phyloP scores from a whole-genome alignment of 2,329 filamentous ascomycete species.

The Talaromyces sp. region DNA sequence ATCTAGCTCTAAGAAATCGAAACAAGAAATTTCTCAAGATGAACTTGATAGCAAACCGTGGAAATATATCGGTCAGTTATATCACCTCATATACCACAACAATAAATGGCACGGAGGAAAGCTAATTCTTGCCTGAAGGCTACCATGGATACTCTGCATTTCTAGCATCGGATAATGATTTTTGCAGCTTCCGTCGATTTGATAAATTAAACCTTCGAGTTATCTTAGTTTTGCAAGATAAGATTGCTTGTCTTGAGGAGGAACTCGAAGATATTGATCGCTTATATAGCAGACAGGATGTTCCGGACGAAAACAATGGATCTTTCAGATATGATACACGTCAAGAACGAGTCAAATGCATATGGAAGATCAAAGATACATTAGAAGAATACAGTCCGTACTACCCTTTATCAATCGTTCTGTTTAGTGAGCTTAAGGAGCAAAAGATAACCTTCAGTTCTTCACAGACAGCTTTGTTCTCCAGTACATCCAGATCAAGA shows the following conservation, averaged over 20 bases:
- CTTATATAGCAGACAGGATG: constrained; percentile 21
- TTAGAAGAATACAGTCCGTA: too few species aligned
- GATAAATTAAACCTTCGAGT: constrained; percentile 31
- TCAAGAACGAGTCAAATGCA: constrained; percentile 23
- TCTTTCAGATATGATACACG: constrained; percentile 23
- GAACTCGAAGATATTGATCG: constrained; percentile 31
- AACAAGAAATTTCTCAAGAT: neutral
- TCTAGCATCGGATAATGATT: constrained; percentile 33
- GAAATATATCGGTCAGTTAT: constrained; percentile 13
- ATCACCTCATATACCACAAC: too few species aligned
- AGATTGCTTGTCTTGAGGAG: constrained; percentile 33
- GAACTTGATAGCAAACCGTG: constrained; percentile 9
- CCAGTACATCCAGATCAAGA: constrained; percentile 3
- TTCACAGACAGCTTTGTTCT: constrained; percentile 6
- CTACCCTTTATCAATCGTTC: too few species aligned
- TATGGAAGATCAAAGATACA: constrained; percentile 9
- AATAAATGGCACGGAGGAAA: neutral
- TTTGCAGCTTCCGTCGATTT: constrained; percentile 38
- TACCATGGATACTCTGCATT: constrained; percentile 32
- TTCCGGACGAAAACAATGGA: constrained; percentile 29
- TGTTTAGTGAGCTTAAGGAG: too few species aligned
- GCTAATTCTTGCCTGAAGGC: constrained; percentile 18
- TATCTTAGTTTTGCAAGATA: constrained; percentile 36
- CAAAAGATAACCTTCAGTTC: neutral
- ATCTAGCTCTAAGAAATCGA: too few species aligned